These are phyloP conservation scores for Leccinum pachyderme DNA, from an alignment of 1,284 basidiomycete species.

Conservation along the genomic window DNA sequence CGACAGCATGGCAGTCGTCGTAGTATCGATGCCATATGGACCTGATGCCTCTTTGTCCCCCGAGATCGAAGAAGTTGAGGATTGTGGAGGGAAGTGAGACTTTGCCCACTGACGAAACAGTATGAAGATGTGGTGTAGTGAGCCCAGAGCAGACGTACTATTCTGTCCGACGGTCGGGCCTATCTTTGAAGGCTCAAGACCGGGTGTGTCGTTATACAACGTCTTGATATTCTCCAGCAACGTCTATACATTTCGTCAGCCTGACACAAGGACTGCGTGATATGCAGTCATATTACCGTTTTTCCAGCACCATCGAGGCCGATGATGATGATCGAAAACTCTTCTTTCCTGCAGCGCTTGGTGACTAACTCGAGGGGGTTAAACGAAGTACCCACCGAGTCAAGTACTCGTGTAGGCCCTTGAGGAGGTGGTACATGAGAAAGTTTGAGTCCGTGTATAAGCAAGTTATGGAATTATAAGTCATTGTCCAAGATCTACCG, in stretches of 20 bases:
- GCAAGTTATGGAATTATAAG: background rate
- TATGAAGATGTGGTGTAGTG: background rate
- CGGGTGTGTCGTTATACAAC: conserved; percentile 81
- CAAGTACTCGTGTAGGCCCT: conserved; percentile 84
- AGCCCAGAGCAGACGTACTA: conserved; percentile 50
- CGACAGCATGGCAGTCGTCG: conserved; percentile 91
- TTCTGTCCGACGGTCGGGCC: conserved; percentile 94
- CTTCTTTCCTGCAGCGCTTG: conserved; percentile 67
- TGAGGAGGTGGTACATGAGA: conserved; percentile 86
- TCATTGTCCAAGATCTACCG: background rate
- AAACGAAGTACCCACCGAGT: conserved; percentile 63
- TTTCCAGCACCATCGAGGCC: conserved; percentile 89
- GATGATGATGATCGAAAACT: conserved; percentile 91
- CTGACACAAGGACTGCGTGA: background rate
- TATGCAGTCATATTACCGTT: conserved; percentile 53
- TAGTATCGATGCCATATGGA: conserved; percentile 94
- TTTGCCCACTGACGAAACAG: conserved; percentile 68
- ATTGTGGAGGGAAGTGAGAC: conserved; percentile 89
- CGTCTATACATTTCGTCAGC: conserved; percentile 49
- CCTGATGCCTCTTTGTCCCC: conserved; percentile 88
- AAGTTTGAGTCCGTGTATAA: background rate
- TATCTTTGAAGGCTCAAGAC: conserved; percentile 85
- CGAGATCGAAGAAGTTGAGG: conserved; percentile 92
- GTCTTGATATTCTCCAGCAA: conserved; percentile 92
- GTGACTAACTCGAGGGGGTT: background rate